A percentile compares a stretch with the other conserved stretches of the same genome.
Evolutionary conservation across 2,329 filamentous ascomycete genomes (phyloP).

Genomic region (Colletotrichum lini): DNA sequence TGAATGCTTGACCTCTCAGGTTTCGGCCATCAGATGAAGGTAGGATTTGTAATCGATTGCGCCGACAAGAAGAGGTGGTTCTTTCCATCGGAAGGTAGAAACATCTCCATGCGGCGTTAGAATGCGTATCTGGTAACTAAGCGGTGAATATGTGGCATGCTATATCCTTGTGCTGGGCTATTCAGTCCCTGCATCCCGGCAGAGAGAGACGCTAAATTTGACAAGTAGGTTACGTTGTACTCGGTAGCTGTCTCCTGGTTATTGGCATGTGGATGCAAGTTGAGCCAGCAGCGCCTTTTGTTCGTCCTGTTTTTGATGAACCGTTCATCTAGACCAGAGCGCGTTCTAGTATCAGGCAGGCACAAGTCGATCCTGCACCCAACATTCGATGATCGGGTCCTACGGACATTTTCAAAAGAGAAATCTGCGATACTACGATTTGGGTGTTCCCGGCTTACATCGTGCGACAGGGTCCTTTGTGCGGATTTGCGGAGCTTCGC

Average conservation of each 20-base stretch:
- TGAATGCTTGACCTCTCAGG: slow-evolving; percentile 12
- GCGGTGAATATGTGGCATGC: not conserved
- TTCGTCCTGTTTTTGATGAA: not conserved
- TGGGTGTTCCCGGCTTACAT: slow-evolving; percentile 18
- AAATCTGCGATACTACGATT: slow-evolving; percentile 2
- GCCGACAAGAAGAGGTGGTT: not conserved
- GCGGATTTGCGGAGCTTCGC: slow-evolving; percentile 16
- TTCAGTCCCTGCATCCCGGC: slow-evolving; percentile 14
- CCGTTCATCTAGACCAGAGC: not conserved
- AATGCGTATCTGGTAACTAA: not conserved
- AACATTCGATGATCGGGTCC: slow-evolving; percentile 30
- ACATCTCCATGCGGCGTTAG: not conserved
- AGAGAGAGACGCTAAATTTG: not conserved
- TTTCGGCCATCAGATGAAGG: slow-evolving; percentile 24
- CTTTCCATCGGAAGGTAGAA: not conserved
- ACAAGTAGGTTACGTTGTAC: too few relatives aligned
- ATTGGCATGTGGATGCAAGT: not conserved
- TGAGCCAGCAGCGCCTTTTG: slow-evolving; percentile 16
- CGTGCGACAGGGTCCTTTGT: slow-evolving; percentile 2
- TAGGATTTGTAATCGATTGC: not conserved
- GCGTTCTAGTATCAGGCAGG: not conserved
- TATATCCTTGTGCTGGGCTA: not conserved
- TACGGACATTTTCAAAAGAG: not conserved
- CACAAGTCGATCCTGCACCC: slow-evolving; percentile 22
- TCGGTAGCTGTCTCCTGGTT: not conserved